phyloP scores from a whole-genome alignment of 345 rosid species.

The Populus davidiana region DNA sequence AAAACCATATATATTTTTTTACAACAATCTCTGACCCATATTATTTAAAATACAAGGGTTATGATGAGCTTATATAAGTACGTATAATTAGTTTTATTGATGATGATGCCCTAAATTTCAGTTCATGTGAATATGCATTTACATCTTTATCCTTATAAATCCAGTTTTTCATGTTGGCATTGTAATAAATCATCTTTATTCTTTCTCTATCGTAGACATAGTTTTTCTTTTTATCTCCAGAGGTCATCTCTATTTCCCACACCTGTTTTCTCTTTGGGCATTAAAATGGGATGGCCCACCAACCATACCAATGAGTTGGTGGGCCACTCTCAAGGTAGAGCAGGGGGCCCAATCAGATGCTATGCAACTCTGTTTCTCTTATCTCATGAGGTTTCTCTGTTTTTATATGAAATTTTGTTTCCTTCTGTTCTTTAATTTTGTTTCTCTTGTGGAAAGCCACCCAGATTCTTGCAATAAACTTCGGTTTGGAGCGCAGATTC shows the following conservation, averaged over 20 bases:
- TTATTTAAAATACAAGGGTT: no score
- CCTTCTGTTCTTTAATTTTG: neutral
- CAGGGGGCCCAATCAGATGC: conserved; percentile 33
- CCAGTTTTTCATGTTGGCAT: no score
- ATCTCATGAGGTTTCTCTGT: neutral
- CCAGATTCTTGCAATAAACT: neutral
- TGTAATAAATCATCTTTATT: no score
- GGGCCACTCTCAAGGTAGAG: conserved; percentile 39
- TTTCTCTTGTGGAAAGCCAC: no score
- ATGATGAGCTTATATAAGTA: no score
- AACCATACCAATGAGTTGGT: conserved; percentile 21
- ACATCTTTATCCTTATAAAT: no score
- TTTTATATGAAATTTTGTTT: neutral
- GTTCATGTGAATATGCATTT: no score
- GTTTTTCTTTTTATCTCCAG: neutral
- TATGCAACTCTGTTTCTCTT: neutral
- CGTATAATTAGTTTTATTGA: no score
- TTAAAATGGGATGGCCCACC: conserved; percentile 29
- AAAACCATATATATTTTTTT: no score
- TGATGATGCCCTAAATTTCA: no score
- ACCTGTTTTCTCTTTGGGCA: conserved; percentile 3
- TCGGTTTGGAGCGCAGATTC: no score
- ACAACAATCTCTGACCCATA: no score
- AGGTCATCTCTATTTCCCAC: neutral
- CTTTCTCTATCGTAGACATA: neutral